Evolutionary conservation across 441 rosid species (phyloP).

Genomic region (Adansonia rubrostipa): DNA sequence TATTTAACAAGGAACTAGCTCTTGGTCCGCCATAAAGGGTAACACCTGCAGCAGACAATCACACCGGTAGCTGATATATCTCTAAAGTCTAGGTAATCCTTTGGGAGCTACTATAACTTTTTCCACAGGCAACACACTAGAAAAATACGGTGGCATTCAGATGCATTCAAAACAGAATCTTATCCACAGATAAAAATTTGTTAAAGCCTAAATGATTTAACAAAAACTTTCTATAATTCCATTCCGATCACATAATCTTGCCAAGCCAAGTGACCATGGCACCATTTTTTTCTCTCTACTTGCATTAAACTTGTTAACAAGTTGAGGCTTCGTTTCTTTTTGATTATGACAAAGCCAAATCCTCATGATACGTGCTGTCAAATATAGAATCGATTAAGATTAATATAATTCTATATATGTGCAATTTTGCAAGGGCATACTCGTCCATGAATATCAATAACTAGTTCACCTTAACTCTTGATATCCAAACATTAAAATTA

Average conservation of each 20-base stretch:
- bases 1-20: conserved; percentile 51
- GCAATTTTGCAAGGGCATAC: background rate
- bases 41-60: conserved; percentile 50
- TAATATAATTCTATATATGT: background rate
- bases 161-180: conserved; percentile 12
- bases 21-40: conserved; percentile 65
- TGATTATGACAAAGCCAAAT: background rate
- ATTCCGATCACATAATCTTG: conserved; percentile 8
- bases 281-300: background rate
- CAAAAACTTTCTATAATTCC: conserved; percentile 3
- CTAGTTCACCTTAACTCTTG: background rate
- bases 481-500: background rate
- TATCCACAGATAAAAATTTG: background rate
- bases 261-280: conserved; percentile 15
- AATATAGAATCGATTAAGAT: background rate
- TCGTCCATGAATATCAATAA: background rate
- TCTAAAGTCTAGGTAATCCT: conserved; percentile 18
- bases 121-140: conserved; percentile 4
- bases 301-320: conserved; percentile 3
- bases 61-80: background rate
- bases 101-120: conserved; percentile 1
- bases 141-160: background rate
- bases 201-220: conserved; percentile 1
- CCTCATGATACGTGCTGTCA: background rate
- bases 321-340: conserved; percentile 7